phyloP scores from a whole-genome alignment of 441 rosid genomes.

The Manihot esculenta region DNA sequence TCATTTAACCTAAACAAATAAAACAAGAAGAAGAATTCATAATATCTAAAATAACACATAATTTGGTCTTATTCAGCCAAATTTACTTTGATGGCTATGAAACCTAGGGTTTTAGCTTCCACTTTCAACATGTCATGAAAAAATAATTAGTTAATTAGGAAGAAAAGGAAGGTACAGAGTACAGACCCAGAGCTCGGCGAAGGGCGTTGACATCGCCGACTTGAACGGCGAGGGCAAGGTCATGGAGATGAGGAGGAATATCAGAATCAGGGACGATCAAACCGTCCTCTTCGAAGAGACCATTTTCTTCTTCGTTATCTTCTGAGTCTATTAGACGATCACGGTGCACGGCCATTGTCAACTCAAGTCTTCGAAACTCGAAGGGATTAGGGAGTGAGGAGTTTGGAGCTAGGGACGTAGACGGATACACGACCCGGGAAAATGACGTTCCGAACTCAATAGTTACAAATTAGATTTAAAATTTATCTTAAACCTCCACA shows the following conservation, averaged over 20 bases:
- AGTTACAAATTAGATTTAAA: too few relatives aligned
- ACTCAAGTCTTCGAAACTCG: too few relatives aligned
- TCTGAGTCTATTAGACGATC: conserved; percentile 72
- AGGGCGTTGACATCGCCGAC: conserved; percentile 63
- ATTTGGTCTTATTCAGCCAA: neutral
- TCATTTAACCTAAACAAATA: too few relatives aligned
- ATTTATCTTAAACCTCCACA: too few relatives aligned
- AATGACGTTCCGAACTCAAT: too few relatives aligned
- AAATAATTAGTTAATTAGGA: neutral
- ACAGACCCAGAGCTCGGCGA: conserved; percentile 60
- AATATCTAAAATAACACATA: neutral
- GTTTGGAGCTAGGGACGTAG: too few relatives aligned
- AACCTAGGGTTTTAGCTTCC: neutral
- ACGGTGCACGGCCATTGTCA: conserved; percentile 77
- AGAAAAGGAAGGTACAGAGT: neutral
- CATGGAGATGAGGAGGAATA: conserved; percentile 63
- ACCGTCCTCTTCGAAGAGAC: conserved; percentile 54
- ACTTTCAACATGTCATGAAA: neutral
- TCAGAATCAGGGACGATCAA: conserved; percentile 47
- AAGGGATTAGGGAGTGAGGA: too few relatives aligned
- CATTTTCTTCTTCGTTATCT: conserved; percentile 66
- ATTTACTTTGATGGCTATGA: neutral
- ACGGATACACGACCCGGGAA: too few relatives aligned
- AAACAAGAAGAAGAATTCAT: too few relatives aligned
- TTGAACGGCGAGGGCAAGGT: conserved; percentile 63